Conservation (phyloP, 768 basidiomycete genomes). For the Nidularia pulvinata region DNA sequence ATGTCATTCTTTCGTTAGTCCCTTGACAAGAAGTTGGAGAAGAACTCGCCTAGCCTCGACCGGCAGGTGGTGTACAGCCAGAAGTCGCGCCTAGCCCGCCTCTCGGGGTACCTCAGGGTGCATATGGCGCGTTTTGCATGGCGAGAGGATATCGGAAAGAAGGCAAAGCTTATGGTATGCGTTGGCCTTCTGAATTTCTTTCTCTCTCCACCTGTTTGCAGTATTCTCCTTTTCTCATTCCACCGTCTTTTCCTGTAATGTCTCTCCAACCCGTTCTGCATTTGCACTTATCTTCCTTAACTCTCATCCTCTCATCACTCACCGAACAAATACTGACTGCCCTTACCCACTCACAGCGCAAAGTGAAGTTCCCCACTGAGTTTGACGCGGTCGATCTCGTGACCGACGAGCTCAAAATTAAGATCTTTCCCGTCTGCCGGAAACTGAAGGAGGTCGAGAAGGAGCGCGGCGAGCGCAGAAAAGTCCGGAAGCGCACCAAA, state of each 20-base stretch:
- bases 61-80: conserved; percentile 74
- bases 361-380: conserved; percentile 91
- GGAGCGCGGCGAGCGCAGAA: conserved; percentile 80
- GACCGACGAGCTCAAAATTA: conserved; percentile 76
- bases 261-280: too few species aligned
- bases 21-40: conserved; percentile 85
- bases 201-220: background rate
- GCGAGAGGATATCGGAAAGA: conserved; percentile 88
- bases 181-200: background rate
- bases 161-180: conserved; percentile 94
- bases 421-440: conserved; percentile 68
- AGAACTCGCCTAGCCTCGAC: conserved; percentile 76
- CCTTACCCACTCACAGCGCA: conserved; percentile 45
- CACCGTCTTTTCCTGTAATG: background rate
- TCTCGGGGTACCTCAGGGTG: conserved; percentile 87
- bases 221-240: background rate
- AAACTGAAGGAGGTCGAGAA: conserved; percentile 81
- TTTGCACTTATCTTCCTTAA: too few species aligned
- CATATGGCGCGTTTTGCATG: conserved; percentile 98
- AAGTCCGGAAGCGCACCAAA: conserved; percentile 79
- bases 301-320: too few species aligned
- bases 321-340: too few species aligned
- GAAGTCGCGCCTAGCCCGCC: conserved; percentile 76
- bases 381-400: conserved; percentile 84
- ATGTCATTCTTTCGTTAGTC: conserved; percentile 43